Percentiles rank a stretch among this genome's conserved stretches.
Evolutionary conservation across 495 filamentous ascomycete genomes (phyloP).

Genomic region (Hypoxylon cercidicola): DNA sequence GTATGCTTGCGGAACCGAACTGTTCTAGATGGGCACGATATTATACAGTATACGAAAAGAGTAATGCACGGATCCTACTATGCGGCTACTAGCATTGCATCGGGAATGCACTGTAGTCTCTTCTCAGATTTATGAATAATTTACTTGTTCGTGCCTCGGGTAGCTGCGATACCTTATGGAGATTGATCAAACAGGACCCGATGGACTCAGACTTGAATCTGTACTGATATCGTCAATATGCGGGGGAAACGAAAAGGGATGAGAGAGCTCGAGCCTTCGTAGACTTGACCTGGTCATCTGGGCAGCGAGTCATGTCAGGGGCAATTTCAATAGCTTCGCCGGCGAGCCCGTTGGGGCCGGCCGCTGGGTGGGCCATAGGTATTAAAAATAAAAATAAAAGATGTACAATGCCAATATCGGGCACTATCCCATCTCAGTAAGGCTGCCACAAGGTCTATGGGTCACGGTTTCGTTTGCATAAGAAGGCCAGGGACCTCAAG

Average conservation of each 20-base stretch:
- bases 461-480: conserved; percentile 8
- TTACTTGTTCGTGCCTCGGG: no score
- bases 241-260: no score
- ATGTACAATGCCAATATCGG: conserved; percentile 1
- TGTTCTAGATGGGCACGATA: not conserved
- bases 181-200: no score
- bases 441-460: not conserved
- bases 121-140: not conserved
- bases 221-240: no score
- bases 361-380: no score
- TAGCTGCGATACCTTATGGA: no score
- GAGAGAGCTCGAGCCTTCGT: no score
- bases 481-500: no score
- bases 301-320: conserved; percentile 24
- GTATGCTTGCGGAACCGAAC: not conserved
- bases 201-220: no score
- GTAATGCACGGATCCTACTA: conserved; percentile 16
- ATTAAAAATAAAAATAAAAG: conserved; percentile 6
- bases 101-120: conserved; percentile 8
- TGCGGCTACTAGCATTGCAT: conserved; percentile 10
- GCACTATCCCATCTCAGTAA: conserved; percentile 20
- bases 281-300: no score
- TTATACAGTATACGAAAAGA: conserved; percentile 3
- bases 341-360: not conserved
- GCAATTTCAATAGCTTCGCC: conserved; percentile 13